Conservation (phyloP, 2,329 filamentous ascomycete species). For the Drechslerella stenobrocha region DNA sequence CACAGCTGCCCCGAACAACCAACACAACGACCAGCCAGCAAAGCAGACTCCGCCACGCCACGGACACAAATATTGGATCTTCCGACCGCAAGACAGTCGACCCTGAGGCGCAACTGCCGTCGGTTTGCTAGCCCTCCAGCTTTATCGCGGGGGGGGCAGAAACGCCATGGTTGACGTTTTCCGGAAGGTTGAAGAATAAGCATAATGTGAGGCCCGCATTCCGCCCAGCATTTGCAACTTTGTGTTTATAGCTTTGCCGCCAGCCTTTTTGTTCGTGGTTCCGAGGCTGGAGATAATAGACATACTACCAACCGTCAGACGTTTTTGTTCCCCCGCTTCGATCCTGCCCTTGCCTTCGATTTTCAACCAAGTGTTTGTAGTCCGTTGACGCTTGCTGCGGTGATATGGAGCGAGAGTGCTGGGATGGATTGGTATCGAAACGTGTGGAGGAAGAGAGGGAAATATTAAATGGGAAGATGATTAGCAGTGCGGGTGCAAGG, state of each 20-base stretch:
- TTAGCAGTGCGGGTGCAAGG: slow-evolving; percentile 48
- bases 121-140: slow-evolving; percentile 16
- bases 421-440: slow-evolving; percentile 34
- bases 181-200: slow-evolving; percentile 41
- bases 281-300: slow-evolving; percentile 17
- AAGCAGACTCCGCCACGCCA: slow-evolving; percentile 43
- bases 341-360: slow-evolving; percentile 25
- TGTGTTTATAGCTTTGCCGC: slow-evolving; percentile 33
- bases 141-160: slow-evolving; percentile 27
- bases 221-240: slow-evolving; percentile 37
- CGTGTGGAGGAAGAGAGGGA: slow-evolving; percentile 47
- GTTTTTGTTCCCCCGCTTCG: background rate
- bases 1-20: slow-evolving; percentile 29
- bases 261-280: slow-evolving; percentile 23
- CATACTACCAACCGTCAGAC: slow-evolving; percentile 41
- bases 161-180: slow-evolving; percentile 41
- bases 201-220: slow-evolving; percentile 44
- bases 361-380: background rate
- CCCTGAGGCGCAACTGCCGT: slow-evolving; percentile 29
- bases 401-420: slow-evolving; percentile 22
- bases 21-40: slow-evolving; percentile 44
- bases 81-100: slow-evolving; percentile 43
- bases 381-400: slow-evolving; percentile 14
- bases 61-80: slow-evolving; percentile 44
- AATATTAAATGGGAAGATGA: slow-evolving; percentile 49